phyloP scores from a whole-genome alignment of 2,329 filamentous ascomycete genomes.

The Tolypocladium cylindrosporum region DNA sequence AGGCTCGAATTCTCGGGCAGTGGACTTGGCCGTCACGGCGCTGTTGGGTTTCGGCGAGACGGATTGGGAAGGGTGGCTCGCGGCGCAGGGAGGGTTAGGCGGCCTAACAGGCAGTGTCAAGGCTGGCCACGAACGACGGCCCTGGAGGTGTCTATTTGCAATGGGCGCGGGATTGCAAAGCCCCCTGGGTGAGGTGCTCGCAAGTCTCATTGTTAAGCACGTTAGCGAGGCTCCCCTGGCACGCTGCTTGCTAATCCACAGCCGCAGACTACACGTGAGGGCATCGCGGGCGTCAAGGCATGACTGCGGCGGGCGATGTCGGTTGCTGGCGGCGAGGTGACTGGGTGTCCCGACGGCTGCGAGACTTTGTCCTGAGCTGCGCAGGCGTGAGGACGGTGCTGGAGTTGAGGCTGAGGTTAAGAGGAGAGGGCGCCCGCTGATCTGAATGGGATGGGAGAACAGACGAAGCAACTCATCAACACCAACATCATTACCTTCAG shows the following conservation, averaged over 20 bases:
- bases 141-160: background rate
- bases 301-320: background rate
- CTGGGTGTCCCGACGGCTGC: background rate
- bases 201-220: background rate
- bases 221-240: background rate
- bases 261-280: background rate
- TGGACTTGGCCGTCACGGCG: background rate
- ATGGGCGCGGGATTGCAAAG: background rate
- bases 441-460: background rate
- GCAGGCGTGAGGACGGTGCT: background rate
- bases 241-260: background rate
- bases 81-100: background rate
- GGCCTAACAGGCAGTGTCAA: background rate
- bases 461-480: background rate
- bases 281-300: background rate
- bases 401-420: background rate
- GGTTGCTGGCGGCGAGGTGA: background rate
- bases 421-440: background rate
- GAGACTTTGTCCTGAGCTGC: background rate
- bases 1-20: background rate
- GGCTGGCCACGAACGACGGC: background rate
- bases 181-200: too few species aligned
- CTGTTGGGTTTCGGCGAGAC: constrained; percentile 4
- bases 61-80: background rate
- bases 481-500: background rate